Evolutionary conservation across 2,329 filamentous ascomycete species (phyloP).

Genomic region (Phaeoacremonium minimum): DNA sequence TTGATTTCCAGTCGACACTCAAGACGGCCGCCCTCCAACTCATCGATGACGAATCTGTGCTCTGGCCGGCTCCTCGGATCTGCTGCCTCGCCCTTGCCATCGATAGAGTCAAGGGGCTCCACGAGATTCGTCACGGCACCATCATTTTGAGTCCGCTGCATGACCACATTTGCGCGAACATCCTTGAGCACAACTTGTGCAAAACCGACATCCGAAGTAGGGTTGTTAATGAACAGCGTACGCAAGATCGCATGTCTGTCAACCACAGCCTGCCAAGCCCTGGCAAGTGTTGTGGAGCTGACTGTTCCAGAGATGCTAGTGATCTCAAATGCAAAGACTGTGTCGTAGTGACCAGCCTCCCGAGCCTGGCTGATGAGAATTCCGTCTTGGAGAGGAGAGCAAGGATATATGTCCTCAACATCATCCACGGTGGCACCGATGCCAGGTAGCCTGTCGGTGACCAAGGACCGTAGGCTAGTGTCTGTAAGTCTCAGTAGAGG

Average conservation of each 20-base stretch:
- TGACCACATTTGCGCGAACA: conserved; percentile 23
- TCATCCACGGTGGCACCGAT: too few species aligned
- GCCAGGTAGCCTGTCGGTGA: too few species aligned
- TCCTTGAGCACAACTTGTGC: conserved; percentile 22
- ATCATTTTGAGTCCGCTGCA: too few species aligned
- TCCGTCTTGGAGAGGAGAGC: conserved; percentile 27
- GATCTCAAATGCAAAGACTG: conserved; percentile 7
- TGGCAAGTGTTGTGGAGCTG: conserved; percentile 8
- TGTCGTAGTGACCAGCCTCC: conserved; percentile 12
- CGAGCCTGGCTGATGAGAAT: conserved; percentile 19
- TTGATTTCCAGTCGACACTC: conserved; percentile 45
- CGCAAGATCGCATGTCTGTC: conserved; percentile 19
- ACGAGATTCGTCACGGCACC: too few species aligned
- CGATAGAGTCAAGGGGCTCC: too few species aligned
- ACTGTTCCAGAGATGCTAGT: conserved; percentile 3
- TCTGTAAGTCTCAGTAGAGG: conserved; percentile 21
- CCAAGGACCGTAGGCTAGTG: neutral
- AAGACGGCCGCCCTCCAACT: conserved; percentile 26
- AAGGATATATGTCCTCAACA: conserved; percentile 29
- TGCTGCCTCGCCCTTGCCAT: too few species aligned
- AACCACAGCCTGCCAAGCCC: conserved; percentile 17
- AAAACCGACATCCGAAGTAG: conserved; percentile 12
- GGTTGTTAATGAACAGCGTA: conserved; percentile 22
- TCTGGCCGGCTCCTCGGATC: too few species aligned
- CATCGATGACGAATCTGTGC: conserved; percentile 36